Evolutionary conservation across 345 rosid species (phyloP).

Genomic region (Ceriops decandra): DNA sequence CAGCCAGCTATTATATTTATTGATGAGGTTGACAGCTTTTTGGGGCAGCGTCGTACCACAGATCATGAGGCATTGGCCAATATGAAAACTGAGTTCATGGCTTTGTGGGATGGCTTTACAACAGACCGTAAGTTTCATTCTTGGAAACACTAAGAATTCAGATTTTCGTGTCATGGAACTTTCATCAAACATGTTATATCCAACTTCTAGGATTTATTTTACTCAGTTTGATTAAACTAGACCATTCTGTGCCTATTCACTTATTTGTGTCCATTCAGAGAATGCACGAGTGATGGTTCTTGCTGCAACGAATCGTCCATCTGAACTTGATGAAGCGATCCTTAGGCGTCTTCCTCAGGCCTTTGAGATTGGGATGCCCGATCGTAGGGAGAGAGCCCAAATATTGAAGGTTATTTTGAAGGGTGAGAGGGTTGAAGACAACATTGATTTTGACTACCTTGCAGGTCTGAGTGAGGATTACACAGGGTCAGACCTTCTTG

Average conservation of each 20-base stretch:
- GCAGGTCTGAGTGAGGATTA: constrained; percentile 77
- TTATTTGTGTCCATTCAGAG: constrained; percentile 38
- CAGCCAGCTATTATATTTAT: constrained; percentile 96
- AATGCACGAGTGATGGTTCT: constrained; percentile 96
- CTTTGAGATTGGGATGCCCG: constrained; percentile 95
- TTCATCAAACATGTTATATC: background rate
- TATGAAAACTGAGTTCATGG: constrained; percentile 99
- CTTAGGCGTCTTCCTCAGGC: constrained; percentile 93
- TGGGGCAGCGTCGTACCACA: constrained; percentile 85
- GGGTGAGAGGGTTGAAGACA: constrained; percentile 65
- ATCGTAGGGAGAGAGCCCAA: constrained; percentile 57
- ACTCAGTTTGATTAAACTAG: background rate
- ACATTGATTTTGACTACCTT: constrained; percentile 59
- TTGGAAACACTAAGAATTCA: background rate
- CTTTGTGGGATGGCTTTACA: constrained; percentile 98
- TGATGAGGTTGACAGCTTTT: constrained; percentile 96
- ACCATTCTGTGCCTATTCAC: constrained; percentile 6
- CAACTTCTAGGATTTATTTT: background rate
- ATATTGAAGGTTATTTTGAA: constrained; percentile 81
- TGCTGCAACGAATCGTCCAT: constrained; percentile 96
- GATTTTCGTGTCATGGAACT: background rate
- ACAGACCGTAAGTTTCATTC: constrained; percentile 75
- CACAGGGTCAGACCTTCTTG: constrained; percentile 93
- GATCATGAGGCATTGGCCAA: constrained; percentile 90
- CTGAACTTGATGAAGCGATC: constrained; percentile 98